Conservation (phyloP, 1,284 basidiomycete species). For the Rhodotorula glutinis region DNA sequence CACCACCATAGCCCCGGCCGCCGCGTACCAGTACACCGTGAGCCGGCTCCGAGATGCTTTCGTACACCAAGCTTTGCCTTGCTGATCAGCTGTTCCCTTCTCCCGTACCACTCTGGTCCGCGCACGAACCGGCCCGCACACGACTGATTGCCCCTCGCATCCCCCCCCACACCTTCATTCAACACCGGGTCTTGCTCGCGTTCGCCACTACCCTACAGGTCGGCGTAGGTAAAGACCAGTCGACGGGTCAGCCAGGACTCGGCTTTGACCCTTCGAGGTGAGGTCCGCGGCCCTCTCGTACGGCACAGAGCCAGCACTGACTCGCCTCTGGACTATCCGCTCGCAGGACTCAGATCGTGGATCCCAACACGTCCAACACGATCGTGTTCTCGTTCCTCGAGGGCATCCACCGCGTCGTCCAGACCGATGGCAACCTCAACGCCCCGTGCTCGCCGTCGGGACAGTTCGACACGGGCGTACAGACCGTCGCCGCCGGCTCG, state of each 20-base stretch:
- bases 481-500: constrained; percentile 1
- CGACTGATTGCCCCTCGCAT: no score
- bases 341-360: neutral
- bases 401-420: constrained; percentile 17
- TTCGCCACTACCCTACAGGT: neutral
- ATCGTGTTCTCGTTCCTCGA: constrained; percentile 4
- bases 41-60: no score
- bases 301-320: no score
- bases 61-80: no score
- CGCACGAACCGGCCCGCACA: no score
- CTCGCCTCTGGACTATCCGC: neutral
- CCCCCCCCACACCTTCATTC: no score
- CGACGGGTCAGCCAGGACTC: constrained; percentile 1
- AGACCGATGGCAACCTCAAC: constrained; percentile 1
- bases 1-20: neutral
- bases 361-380: neutral
- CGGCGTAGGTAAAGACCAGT: constrained; percentile 10
- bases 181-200: no score
- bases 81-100: no score
- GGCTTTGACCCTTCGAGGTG: constrained; percentile 24
- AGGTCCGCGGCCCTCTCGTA: neutral
- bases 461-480: constrained; percentile 14
- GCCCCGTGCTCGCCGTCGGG: constrained; percentile 13
- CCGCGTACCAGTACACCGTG: neutral
- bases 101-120: no score